Base-by-base conservation (phyloP, 352 stramenopile genomes). In the Phytopythium oedochilum region DNA sequence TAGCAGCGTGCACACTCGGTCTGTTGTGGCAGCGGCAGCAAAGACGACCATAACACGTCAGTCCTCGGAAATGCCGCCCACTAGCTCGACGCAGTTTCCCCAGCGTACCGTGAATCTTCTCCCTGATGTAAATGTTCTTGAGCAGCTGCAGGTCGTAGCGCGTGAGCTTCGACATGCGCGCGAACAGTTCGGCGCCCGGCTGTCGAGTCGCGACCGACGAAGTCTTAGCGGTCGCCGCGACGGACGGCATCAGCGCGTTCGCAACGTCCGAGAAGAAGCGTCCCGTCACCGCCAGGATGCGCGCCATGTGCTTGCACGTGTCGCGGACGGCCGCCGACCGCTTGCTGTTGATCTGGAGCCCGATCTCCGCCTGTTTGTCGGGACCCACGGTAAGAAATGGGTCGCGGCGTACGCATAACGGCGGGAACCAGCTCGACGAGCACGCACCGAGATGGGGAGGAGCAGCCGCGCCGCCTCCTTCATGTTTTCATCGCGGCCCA, bases 141-240 rank as follows among this genome's bases (percentile, higher is more conserved):
- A 89, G 39, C 2, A 76, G 39, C 39, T 72, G 50, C 32, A 92
- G 34, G 51, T 92, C 82, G 53, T 86, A 92, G 20, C 77, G 72
- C 34, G 78, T 66, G 22, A 75, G 53, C 59, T 89, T 60, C 12
- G 78, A 79, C n/a, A 89, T 55, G 32, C 73, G 67, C 47, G 45
- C 55, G 43, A 92, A 71, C 5, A 92, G 61, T 36, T 69, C 67
- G 6, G 71, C 60, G 4, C 73, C 77, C 39, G 78, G 82, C 3
- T 73, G 61, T 23, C 82, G 69, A 22, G 87, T 73, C 3, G 82
- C 82, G 0, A 44, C 55, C n/a, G 67, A 84, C 22, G 78, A 70
- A 28, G 42, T 73, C 58, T 85, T 89, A 50, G 75, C 75, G 5
- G 77, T 86, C 26, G 52, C 46, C 4, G 76, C 61, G 3, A 92